Evolutionary conservation across 345 rosid genomes (phyloP).

Genomic region (Viola odorata): DNA sequence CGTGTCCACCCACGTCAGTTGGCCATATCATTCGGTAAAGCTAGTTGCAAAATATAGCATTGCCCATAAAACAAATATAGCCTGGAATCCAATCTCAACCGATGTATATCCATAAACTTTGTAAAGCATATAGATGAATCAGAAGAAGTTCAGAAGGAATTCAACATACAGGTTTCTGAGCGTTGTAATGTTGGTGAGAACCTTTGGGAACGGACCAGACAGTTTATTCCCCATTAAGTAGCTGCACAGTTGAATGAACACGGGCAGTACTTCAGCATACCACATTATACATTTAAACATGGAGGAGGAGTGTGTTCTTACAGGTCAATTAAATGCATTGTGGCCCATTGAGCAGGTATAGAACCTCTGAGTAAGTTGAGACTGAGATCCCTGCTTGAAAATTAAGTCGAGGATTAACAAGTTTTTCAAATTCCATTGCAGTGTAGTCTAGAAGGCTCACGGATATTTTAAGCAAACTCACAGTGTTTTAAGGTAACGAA

Average conservation of each 20-base stretch:
- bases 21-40: no score
- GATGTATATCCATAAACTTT: not conserved
- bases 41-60: no score
- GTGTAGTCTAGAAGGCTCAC: not conserved
- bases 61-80: no score
- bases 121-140: not conserved
- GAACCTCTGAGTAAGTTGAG: constrained; percentile 68
- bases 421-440: not conserved
- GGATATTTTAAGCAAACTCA: constrained; percentile 28
- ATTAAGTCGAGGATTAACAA: not conserved
- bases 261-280: not conserved
- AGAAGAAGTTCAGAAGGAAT: not conserved
- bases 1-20: no score
- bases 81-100: no score
- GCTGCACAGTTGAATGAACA: constrained; percentile 30
- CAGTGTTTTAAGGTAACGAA: constrained; percentile 59
- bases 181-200: constrained; percentile 50
- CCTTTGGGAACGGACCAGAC: constrained; percentile 79
- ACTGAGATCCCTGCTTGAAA: constrained; percentile 64
- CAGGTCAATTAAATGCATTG: constrained; percentile 61
- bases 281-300: not conserved
- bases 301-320: constrained; percentile 19
- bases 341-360: constrained; percentile 70
- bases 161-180: constrained; percentile 65
- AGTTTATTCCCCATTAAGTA: constrained; percentile 81